Conservation (phyloP, 129 eudicot species). For the Arctium lappa region DNA sequence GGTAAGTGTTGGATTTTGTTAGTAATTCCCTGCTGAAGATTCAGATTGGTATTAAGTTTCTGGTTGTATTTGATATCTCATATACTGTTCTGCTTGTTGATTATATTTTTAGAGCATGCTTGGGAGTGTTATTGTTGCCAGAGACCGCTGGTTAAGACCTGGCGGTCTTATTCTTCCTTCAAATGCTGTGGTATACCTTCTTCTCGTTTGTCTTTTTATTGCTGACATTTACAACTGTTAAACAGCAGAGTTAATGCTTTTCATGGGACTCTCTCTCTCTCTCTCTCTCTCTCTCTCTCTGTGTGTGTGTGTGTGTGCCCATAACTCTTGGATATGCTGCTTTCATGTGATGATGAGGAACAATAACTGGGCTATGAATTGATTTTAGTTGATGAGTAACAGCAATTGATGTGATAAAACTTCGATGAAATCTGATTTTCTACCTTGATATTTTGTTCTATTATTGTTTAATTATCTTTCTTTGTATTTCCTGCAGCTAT, state of each 20-base stretch:
- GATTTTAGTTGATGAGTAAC: background rate
- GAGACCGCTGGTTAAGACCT: conserved; percentile 99
- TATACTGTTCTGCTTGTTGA: conserved; percentile 8
- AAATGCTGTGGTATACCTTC: conserved; percentile 70
- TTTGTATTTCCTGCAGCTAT: conserved; percentile 52
- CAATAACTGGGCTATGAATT: background rate
- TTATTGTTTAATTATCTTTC: background rate
- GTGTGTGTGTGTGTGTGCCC: no score
- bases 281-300: no score
- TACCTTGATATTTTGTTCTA: background rate
- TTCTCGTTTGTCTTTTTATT: background rate
- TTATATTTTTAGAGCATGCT: conserved; percentile 82
- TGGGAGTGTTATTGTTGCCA: conserved; percentile 92
- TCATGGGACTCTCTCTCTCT: no score
- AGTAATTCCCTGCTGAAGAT: background rate
- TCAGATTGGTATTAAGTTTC: conserved; percentile 1
- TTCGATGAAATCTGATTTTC: background rate
- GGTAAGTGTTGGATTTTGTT: conserved; percentile 32
- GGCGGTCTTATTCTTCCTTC: conserved; percentile 99
- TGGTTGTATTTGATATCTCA: background rate
- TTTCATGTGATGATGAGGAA: no score
- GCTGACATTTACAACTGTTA: background rate
- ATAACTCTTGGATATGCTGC: no score
- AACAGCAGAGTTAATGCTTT: background rate
- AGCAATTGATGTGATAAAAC: background rate